Evolutionary conservation across 169 alveolate species (phyloP).

Genomic region (Plasmodium ovale): DNA sequence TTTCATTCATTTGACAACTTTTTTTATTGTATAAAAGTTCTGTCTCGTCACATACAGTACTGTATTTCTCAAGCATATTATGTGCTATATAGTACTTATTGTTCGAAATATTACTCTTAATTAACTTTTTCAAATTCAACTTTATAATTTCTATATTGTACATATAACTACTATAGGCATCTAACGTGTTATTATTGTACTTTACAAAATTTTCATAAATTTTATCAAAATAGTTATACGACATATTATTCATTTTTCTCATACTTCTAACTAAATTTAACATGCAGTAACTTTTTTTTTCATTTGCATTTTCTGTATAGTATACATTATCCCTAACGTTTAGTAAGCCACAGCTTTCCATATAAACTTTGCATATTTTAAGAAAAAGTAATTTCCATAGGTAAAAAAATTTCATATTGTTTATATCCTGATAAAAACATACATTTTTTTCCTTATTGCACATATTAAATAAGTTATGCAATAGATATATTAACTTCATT

Average conservation of each 20-base stretch:
- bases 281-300: background rate
- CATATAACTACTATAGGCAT: slow-evolving; percentile 10
- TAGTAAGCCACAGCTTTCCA: background rate
- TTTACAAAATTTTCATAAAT: slow-evolving; percentile 28
- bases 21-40: slow-evolving; percentile 15
- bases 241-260: slow-evolving; percentile 32
- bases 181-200: background rate
- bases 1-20: slow-evolving; percentile 2
- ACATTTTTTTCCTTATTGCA: slow-evolving; percentile 18
- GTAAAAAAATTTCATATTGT: slow-evolving; percentile 30
- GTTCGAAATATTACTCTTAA: slow-evolving; percentile 17
- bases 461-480: slow-evolving; percentile 30
- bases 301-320: background rate
- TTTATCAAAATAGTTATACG: slow-evolving; percentile 67
- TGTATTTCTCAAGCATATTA: slow-evolving; percentile 34
- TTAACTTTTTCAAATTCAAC: slow-evolving; percentile 56
- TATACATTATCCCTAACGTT: background rate
- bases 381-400: slow-evolving; percentile 56
- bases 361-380: slow-evolving; percentile 25
- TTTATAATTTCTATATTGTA: slow-evolving; percentile 57
- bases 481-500: slow-evolving; percentile 11
- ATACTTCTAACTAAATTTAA: slow-evolving; percentile 16
- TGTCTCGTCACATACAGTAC: slow-evolving; percentile 29
- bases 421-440: slow-evolving; percentile 36
- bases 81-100: slow-evolving; percentile 6